phyloP scores from a whole-genome alignment of 169 alveolate genomes.

The Cryptosporidium ubiquitum region DNA sequence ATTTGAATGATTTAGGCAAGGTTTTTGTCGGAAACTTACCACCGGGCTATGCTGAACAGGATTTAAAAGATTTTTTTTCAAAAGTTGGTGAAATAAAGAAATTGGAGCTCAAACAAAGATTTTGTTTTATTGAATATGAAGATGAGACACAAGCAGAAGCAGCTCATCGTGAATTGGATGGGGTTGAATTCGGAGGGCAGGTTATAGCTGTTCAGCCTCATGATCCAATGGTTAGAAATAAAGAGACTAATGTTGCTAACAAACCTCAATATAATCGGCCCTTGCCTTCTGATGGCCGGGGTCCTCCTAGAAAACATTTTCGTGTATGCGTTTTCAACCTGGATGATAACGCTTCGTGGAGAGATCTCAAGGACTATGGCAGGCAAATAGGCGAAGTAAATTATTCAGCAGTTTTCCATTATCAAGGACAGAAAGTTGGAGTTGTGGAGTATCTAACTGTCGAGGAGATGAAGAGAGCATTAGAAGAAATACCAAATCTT shows the following conservation, averaged over 20 bases:
- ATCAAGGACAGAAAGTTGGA: constrained; percentile 82
- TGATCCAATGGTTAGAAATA: constrained; percentile 72
- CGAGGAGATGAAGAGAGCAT: constrained; percentile 81
- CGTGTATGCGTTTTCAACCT: constrained; percentile 81
- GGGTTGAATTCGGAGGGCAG: constrained; percentile 69
- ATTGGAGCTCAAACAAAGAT: constrained; percentile 83
- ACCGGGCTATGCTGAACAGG: constrained; percentile 86
- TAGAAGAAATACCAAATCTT: constrained; percentile 76
- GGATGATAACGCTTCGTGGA: constrained; percentile 88
- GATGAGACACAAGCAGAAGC: constrained; percentile 81
- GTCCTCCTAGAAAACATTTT: constrained; percentile 75
- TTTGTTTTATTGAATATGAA: constrained; percentile 86
- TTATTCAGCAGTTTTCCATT: constrained; percentile 83
- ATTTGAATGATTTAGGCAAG: constrained; percentile 74
- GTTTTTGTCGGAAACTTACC: constrained; percentile 86
- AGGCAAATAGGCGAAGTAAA: constrained; percentile 87
- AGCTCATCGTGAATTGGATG: constrained; percentile 79
- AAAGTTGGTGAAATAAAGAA: constrained; percentile 83
- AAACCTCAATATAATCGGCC: constrained; percentile 66
- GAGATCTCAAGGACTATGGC: constrained; percentile 86
- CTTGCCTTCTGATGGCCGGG: constrained; percentile 74
- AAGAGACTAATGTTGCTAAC: constrained; percentile 51
- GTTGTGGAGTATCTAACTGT: constrained; percentile 83
- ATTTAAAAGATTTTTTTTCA: constrained; percentile 80
- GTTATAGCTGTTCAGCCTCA: constrained; percentile 77